Evolutionary conservation across 148 eudicot species (phyloP).

Genomic region (Chenopodium suecicum): DNA sequence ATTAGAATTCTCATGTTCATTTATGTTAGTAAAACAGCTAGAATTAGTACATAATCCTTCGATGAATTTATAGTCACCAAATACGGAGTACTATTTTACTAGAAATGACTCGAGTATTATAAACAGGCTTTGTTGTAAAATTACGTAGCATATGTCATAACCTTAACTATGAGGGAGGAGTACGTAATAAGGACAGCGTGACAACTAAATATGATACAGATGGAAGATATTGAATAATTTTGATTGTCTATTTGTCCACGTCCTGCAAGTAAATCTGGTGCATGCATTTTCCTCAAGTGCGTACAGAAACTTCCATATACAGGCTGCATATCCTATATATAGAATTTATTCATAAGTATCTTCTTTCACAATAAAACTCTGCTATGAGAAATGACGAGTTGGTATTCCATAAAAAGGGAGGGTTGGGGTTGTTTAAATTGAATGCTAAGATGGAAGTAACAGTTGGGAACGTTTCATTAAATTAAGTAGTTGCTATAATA

Average conservation of each 20-base stretch:
- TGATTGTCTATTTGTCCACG: not conserved
- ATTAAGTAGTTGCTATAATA: constrained; percentile 14
- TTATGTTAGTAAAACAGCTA: too few species aligned
- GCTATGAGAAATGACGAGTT: not conserved
- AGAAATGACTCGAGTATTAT: too few species aligned
- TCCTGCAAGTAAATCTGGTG: not conserved
- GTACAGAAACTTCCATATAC: constrained; percentile 2
- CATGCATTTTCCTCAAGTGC: constrained; percentile 1
- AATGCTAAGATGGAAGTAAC: constrained; percentile 23
- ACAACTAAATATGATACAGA: too few species aligned
- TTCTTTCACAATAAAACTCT: not conserved
- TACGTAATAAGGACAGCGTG: too few species aligned
- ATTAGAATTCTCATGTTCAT: too few species aligned
- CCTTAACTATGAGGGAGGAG: too few species aligned
- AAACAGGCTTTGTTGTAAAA: too few species aligned
- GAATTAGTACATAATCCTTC: not conserved
- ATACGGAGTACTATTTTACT: too few species aligned
- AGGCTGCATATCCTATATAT: not conserved
- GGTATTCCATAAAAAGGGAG: constrained; percentile 2
- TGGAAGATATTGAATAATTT: too few species aligned
- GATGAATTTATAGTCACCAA: too few species aligned
- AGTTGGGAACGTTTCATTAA: constrained; percentile 25
- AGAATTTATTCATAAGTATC: not conserved
- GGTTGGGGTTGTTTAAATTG: constrained; percentile 13
- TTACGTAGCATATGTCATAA: too few species aligned